Evolutionary conservation across 495 filamentous ascomycete species (phyloP).

Genomic region (Poronia punctata): DNA sequence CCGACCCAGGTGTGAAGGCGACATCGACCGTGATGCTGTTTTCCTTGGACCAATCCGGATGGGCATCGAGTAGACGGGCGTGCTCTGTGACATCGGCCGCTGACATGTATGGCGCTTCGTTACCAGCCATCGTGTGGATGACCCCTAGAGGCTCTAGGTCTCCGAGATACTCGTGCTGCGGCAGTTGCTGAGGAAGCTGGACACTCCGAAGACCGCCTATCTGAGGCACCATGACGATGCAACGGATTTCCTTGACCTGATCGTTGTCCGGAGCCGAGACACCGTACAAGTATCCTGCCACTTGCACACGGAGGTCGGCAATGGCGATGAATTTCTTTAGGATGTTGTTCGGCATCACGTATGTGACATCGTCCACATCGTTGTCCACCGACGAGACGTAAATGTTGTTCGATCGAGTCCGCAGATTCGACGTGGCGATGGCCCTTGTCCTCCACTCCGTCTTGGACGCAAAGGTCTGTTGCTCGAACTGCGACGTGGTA

Average conservation of each 20-base stretch:
- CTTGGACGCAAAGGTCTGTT: conserved; percentile 95
- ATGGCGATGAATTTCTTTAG: conserved; percentile 98
- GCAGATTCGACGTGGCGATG: conserved; percentile 92
- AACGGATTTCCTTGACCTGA: conserved; percentile 91
- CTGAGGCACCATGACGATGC: conserved; percentile 96
- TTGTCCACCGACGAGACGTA: conserved; percentile 95
- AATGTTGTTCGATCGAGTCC: conserved; percentile 94
- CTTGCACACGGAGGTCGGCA: conserved; percentile 92
- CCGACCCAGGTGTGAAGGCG: conserved; percentile 96
- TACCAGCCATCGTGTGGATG: conserved; percentile 92
- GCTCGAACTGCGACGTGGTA: conserved; percentile 93
- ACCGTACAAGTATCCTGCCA: conserved; percentile 93
- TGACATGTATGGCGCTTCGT: conserved; percentile 93
- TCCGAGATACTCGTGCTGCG: conserved; percentile 86
- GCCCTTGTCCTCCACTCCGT: conserved; percentile 97
- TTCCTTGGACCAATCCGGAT: conserved; percentile 86
- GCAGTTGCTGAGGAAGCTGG: conserved; percentile 84
- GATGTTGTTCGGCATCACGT: conserved; percentile 98
- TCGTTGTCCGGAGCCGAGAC: conserved; percentile 88
- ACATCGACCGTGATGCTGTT: conserved; percentile 88
- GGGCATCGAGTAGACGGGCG: conserved; percentile 75
- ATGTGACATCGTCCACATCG: conserved; percentile 74
- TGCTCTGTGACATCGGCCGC: conserved; percentile 91
- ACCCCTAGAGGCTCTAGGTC: conserved; percentile 86
- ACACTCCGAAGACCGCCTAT: conserved; percentile 90